Evolutionary conservation across 306 rosid species (phyloP), one percentile per base, ranked within the genome.

Genomic region (Spatholobus suberectus): DNA sequence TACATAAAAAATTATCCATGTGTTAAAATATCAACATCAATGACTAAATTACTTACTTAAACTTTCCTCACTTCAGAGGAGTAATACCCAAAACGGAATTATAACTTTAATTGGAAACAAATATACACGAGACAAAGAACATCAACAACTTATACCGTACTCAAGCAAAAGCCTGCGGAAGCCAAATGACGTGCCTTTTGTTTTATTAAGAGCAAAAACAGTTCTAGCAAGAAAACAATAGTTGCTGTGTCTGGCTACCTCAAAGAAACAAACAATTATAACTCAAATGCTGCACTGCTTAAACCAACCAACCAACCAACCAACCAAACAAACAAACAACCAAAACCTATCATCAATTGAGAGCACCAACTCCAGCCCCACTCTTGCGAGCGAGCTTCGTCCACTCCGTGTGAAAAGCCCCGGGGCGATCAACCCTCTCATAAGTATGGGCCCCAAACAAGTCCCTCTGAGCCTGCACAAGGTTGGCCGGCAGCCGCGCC

Each of bases 391-490:
- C 98, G 47, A 93, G 89, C 83, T 95, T 95, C 0, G 98, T 90
- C 99, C 99, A 95, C 87, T 93, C 98, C 0, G 98, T 95, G 23
- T 95, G 99, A 73, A 87, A 95, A 0, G 93, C n/a, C 1, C 99
- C 99, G 0, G 94, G 93, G 54, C 90, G 96, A 85, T 95, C 99
- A 27, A 87, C 62, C 55, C 99, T 74, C 86, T 95, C 98, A 49
- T 95, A 95, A 2, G 99, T 95, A 76, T 95, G 98, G 13, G 99
- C 99, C 34, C 99, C 99, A 52, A 95, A 95, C 85, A 95, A 82
- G 82, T 95, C 99, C 86, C 94, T 89, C 88, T 95, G 99, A 20
- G 99, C 97, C 85, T 95, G 99, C 70, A 95, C 99, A 72, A 95
- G 95, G 81, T 95, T 95, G 7, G 99, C 99, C 0, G 99, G 99